Evolutionary conservation across 371 early-diverging fungal genomes (phyloP), one percentile per base, ranked within the genome.

Genomic region (Mucor mucedo): DNA sequence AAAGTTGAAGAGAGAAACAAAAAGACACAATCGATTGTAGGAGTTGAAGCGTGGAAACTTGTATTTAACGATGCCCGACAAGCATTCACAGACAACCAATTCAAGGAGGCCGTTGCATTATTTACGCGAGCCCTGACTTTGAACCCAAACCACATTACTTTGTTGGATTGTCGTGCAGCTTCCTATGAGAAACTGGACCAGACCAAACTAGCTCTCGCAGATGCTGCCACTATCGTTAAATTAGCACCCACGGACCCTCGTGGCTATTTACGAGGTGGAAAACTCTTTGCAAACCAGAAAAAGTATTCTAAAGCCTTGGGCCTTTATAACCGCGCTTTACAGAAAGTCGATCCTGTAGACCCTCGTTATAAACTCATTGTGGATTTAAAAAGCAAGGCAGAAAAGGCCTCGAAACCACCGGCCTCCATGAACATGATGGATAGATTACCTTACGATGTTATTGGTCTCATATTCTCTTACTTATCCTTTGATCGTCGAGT

Each of bases 121-220:
- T 80, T 77, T 28, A 63, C 66, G 7, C 56, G 59, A 13, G 74
- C 72, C 1, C 54, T 80, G 6, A 8, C 45, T 0, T 21, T 66
- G 5, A 41, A 74, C 27, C 68, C 66, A 6, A 55, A 55, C 7
- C 68, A 75, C n/a, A 35, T 53, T 0, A 69, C 69, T 8, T 48
- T 75, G 4, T 60, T 77, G 14, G 81, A 80, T 42, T 72, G 71
- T 54, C 72, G 81, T 14, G 72, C 78, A 11, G 78, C 77, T 3
- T 63, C 70, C 8, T 66, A 68, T 55, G 75, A 76, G 44, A 72
- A 69, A 30, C 16, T 68, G 1, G 57, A 71, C 0, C 33, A 71
- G 8, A 28, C 65, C 13, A 55, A 66, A 42, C 52, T 48, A 13
- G 81, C 73, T 2, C 16, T 72, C 7, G 47, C 52, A 16, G 81